These are phyloP conservation scores for Debaryomyces psychrophilus DNA, from an alignment of 1,139 yeast species.

Conservation along the genomic window DNA sequence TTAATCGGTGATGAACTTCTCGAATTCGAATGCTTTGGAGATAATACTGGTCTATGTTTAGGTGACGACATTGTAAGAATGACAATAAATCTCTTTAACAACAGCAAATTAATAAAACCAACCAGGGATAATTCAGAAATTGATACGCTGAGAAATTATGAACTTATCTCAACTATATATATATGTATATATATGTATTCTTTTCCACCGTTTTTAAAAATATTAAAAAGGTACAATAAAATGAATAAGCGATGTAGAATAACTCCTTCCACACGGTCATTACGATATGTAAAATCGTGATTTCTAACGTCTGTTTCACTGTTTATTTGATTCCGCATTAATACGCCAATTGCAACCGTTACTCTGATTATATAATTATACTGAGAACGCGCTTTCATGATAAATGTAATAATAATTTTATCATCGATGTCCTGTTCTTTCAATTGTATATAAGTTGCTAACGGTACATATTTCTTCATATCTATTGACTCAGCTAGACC, in stretches of 20 bases:
- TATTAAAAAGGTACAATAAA: conserved; percentile 2
- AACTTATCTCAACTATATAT: background rate
- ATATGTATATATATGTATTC: background rate
- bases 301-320: background rate
- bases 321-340: background rate
- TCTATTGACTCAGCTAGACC: background rate
- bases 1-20: conserved; percentile 19
- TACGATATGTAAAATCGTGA: conserved; percentile 7
- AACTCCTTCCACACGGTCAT: conserved; percentile 11
- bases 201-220: background rate
- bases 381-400: conserved; percentile 1
- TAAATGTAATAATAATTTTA: background rate
- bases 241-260: background rate
- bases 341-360: conserved; percentile 4
- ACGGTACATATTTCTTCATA: background rate
- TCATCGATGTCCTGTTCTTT: background rate
- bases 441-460: background rate
- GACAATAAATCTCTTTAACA: background rate
- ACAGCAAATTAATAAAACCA: background rate
- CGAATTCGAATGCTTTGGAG: conserved; percentile 34
- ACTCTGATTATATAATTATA: conserved; percentile 5
- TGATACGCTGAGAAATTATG: background rate
- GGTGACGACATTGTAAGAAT: conserved; percentile 25
- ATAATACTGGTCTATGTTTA: conserved; percentile 33
- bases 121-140: background rate